phyloP scores from a whole-genome alignment of 345 rosid genomes.

The Noccaea bulbosa region DNA sequence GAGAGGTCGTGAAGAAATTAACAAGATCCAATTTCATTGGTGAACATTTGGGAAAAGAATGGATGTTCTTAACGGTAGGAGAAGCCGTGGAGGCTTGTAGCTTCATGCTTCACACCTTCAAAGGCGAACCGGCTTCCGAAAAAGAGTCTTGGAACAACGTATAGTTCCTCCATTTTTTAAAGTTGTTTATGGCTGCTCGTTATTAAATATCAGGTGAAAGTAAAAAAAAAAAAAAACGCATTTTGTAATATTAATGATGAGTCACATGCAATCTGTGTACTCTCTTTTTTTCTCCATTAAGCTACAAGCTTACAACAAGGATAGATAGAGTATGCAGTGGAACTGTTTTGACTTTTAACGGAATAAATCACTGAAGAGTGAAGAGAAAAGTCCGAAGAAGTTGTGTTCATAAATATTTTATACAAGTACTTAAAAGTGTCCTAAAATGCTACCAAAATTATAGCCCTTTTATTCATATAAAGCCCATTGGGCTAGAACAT shows the following conservation, averaged over 20 bases:
- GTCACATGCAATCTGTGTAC: background rate
- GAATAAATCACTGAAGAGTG: background rate
- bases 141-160: slow-evolving; percentile 49
- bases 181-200: slow-evolving; percentile 14
- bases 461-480: background rate
- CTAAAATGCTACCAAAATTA: background rate
- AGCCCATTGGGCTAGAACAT: slow-evolving; percentile 23
- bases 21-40: slow-evolving; percentile 40
- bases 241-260: slow-evolving; percentile 21
- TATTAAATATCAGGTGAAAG: slow-evolving; percentile 5
- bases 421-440: background rate
- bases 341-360: background rate
- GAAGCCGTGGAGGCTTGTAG: slow-evolving; percentile 89
- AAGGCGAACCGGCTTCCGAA: slow-evolving; percentile 41
- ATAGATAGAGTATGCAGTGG: too few relatives aligned
- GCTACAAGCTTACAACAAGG: background rate
- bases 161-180: background rate
- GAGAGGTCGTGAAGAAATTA: slow-evolving; percentile 47
- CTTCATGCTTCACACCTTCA: slow-evolving; percentile 67
- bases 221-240: background rate
- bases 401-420: background rate
- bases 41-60: slow-evolving; percentile 62
- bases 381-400: background rate
- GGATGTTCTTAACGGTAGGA: slow-evolving; percentile 81
- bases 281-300: background rate